A percentile compares a stretch with the other conserved stretches of the same genome.
phyloP scores from a whole-genome alignment of 2,329 filamentous ascomycete genomes.

The Cordyceps militaris region DNA sequence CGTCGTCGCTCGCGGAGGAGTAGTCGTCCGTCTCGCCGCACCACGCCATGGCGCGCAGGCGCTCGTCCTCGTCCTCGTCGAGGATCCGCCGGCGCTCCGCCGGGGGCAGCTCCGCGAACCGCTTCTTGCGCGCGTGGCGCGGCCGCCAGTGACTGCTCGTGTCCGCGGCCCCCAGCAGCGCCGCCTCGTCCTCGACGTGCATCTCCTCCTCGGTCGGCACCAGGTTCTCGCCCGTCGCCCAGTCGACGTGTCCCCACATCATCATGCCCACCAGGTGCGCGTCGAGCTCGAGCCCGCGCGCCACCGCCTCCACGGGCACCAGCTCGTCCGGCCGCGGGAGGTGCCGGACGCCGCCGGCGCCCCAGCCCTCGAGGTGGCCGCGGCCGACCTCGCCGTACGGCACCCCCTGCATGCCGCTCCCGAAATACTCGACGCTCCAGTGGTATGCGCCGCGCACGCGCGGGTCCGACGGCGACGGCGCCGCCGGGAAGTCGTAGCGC shows the following conservation, averaged over 20 bases:
- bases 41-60: slow-evolving; percentile 29
- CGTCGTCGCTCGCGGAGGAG: not conserved
- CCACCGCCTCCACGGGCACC: slow-evolving; percentile 47
- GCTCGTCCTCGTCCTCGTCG: slow-evolving; percentile 29
- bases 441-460: slow-evolving; percentile 14
- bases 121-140: slow-evolving; percentile 39
- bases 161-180: slow-evolving; percentile 23
- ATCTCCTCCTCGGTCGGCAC: slow-evolving; percentile 43
- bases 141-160: slow-evolving; percentile 34
- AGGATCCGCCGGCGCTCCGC: slow-evolving; percentile 32
- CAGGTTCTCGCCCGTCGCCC: slow-evolving; percentile 41
- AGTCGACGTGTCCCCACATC: slow-evolving; percentile 55
- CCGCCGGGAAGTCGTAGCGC: slow-evolving; percentile 46
- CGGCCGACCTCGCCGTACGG: slow-evolving; percentile 44
- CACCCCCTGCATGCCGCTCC: slow-evolving; percentile 41
- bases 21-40: slow-evolving; percentile 19
- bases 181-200: slow-evolving; percentile 41
- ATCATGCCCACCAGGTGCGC: slow-evolving; percentile 49
- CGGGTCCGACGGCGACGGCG: not conserved
- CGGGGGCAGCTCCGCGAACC: slow-evolving; percentile 31
- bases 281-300: slow-evolving; percentile 47
- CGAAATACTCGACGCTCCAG: slow-evolving; percentile 16
- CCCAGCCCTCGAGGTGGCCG: slow-evolving; percentile 51
- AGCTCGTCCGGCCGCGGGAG: slow-evolving; percentile 53
- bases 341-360: slow-evolving; percentile 31